A percentile compares a stretch with the other conserved stretches of the same genome.
These are phyloP conservation scores for Agaricus sinodeliciosus DNA, from an alignment of 768 basidiomycete genomes.

Conservation along the genomic window DNA sequence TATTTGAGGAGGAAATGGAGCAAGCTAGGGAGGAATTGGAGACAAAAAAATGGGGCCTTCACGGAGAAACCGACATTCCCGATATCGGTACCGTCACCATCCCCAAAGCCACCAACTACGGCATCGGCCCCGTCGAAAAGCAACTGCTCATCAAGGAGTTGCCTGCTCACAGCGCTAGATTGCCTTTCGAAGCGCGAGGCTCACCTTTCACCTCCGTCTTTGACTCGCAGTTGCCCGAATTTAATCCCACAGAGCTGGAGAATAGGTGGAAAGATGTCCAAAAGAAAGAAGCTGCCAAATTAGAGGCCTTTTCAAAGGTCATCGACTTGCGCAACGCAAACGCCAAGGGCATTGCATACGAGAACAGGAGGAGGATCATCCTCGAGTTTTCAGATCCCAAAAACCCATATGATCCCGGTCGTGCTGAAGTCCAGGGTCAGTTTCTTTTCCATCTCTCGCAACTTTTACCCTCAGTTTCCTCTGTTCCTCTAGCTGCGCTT, in stretches of 20 bases:
- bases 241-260: not conserved
- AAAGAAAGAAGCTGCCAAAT: slow-evolving; percentile 33
- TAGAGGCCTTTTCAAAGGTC: slow-evolving; percentile 54
- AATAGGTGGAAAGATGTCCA: slow-evolving; percentile 11
- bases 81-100: slow-evolving; percentile 30
- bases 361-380: slow-evolving; percentile 79
- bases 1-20: too few species aligned
- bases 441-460: not conserved
- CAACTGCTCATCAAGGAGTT: slow-evolving; percentile 60
- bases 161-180: slow-evolving; percentile 44
- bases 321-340: slow-evolving; percentile 87
- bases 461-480: not conserved
- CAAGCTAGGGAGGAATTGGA: too few species aligned
- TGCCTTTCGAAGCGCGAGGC: not conserved
- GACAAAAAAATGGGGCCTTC: slow-evolving; percentile 18
- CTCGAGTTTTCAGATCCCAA: slow-evolving; percentile 66
- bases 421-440: slow-evolving; percentile 88
- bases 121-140: slow-evolving; percentile 54
- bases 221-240: slow-evolving; percentile 10
- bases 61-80: not conserved
- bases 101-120: slow-evolving; percentile 57
- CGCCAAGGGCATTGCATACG: slow-evolving; percentile 77
- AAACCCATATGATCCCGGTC: slow-evolving; percentile 69
- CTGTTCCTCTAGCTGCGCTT: slow-evolving; percentile 58
- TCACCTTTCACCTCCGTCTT: slow-evolving; percentile 5